Conservation (phyloP, 768 basidiomycete species). For the Russula foetens region DNA sequence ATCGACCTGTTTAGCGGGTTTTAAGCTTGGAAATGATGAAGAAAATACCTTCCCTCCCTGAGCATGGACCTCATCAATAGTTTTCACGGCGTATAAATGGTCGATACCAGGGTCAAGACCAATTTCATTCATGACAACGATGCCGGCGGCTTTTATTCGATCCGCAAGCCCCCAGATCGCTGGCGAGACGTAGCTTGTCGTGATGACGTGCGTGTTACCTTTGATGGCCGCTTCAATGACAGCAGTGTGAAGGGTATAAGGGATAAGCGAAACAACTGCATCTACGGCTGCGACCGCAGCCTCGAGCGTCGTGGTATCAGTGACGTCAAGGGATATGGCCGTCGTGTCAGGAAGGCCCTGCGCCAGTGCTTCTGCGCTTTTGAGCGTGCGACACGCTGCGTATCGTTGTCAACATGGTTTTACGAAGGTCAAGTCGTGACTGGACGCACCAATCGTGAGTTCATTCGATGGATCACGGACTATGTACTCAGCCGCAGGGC, state of each 20-base stretch:
- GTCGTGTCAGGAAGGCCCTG: slow-evolving; percentile 60
- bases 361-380: slow-evolving; percentile 61
- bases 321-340: slow-evolving; percentile 78
- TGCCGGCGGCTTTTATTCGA: slow-evolving; percentile 77
- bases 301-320: slow-evolving; percentile 61
- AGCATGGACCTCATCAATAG: slow-evolving; percentile 86
- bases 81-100: slow-evolving; percentile 91
- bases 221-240: slow-evolving; percentile 91
- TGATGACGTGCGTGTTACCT: slow-evolving; percentile 87
- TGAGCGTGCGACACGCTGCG: slow-evolving; percentile 81
- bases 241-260: slow-evolving; percentile 82
- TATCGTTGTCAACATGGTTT: neutral
- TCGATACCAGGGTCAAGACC: slow-evolving; percentile 95
- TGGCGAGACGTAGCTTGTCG: slow-evolving; percentile 90
- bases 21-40: neutral
- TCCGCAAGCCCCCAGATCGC: slow-evolving; percentile 83
- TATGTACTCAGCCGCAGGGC: slow-evolving; percentile 94
- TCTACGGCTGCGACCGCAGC: slow-evolving; percentile 77
- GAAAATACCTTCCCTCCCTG: slow-evolving; percentile 80
- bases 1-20: neutral
- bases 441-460: slow-evolving; percentile 68
- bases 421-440: neutral
- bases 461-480: slow-evolving; percentile 71
- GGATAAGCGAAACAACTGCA: slow-evolving; percentile 93
- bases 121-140: slow-evolving; percentile 95